phyloP scores from a whole-genome alignment of 2,329 filamentous ascomycete genomes.

The Parastagonospora nodorum region DNA sequence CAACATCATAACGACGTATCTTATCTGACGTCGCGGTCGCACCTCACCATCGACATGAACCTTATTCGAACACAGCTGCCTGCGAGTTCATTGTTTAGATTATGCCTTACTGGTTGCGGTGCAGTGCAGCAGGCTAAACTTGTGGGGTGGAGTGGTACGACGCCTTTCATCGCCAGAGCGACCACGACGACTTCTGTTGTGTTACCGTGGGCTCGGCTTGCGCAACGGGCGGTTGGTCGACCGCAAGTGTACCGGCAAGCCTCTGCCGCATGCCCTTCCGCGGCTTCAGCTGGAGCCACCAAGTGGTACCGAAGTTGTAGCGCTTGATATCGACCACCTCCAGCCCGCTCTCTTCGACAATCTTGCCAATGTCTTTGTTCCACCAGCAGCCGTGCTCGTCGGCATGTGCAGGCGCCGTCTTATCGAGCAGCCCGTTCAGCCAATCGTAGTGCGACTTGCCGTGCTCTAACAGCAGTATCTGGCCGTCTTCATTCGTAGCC shows the following conservation, averaged over 20 bases:
- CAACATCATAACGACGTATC: constrained; percentile 3
- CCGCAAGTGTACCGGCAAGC: constrained; percentile 10
- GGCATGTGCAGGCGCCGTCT: constrained; percentile 53
- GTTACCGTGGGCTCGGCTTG: constrained; percentile 21
- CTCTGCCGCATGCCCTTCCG: constrained; percentile 35
- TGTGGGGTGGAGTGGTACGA: constrained; percentile 16
- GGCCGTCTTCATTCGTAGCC: constrained; percentile 49
- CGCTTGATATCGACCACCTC: constrained; percentile 53
- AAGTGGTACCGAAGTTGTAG: constrained; percentile 56
- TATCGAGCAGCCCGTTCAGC: constrained; percentile 55
- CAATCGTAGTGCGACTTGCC: constrained; percentile 55
- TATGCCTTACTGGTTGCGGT: constrained; percentile 5
- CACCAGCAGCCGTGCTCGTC: constrained; percentile 58
- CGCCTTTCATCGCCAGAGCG: constrained; percentile 38
- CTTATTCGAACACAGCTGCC: neutral
- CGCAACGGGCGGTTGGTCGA: constrained; percentile 20
- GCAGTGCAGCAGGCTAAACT: constrained; percentile 12
- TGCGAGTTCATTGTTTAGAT: neutral
- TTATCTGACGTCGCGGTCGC: constrained; percentile 15
- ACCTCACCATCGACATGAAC: neutral
- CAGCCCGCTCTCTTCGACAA: constrained; percentile 54
- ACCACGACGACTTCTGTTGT: constrained; percentile 40
- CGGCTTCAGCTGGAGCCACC: constrained; percentile 55
- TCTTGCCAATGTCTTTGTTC: constrained; percentile 57
- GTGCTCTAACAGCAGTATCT: constrained; percentile 57